Evolutionary conservation across 768 basidiomycete genomes (phyloP).

Genomic region (Collybiopsis luxurians): DNA sequence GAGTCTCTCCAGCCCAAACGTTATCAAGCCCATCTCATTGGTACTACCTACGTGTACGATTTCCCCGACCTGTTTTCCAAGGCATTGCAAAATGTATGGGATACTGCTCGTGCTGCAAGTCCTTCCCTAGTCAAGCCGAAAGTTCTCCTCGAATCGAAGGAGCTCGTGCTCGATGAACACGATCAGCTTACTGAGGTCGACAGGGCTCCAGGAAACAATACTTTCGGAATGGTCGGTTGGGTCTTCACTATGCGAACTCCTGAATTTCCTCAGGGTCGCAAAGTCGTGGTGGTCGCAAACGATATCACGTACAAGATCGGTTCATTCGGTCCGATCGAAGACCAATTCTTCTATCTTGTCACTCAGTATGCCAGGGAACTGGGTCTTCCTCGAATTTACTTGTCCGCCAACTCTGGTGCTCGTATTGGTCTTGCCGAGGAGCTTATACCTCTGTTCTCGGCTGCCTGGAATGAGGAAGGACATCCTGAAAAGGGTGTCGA

Average conservation of each 20-base stretch:
- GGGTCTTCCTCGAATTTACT: slow-evolving; percentile 93
- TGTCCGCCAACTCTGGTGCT: slow-evolving; percentile 98
- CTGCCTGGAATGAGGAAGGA: slow-evolving; percentile 80
- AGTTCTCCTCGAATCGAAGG: slow-evolving; percentile 76
- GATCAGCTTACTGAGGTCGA: slow-evolving; percentile 89
- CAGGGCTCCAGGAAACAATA: slow-evolving; percentile 90
- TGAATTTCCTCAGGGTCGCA: slow-evolving; percentile 87
- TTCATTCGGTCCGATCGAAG: slow-evolving; percentile 94
- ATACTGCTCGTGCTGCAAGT: slow-evolving; percentile 60
- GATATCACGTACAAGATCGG: slow-evolving; percentile 99
- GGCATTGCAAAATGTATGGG: slow-evolving; percentile 92
- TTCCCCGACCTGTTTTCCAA: slow-evolving; percentile 99
- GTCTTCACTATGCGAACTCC: slow-evolving; percentile 90
- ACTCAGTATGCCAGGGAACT: slow-evolving; percentile 88
- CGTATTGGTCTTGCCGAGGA: slow-evolving; percentile 96
- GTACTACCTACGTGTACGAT: slow-evolving; percentile 98
- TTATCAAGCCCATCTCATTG: slow-evolving; percentile 97
- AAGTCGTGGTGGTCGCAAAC: slow-evolving; percentile 88
- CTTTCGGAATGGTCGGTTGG: slow-evolving; percentile 98
- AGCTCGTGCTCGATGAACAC: slow-evolving; percentile 92
- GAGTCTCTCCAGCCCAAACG: slow-evolving; percentile 98
- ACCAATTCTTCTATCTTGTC: slow-evolving; percentile 94
- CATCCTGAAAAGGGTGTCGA: slow-evolving; percentile 94
- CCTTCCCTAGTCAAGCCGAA: slow-evolving; percentile 73
- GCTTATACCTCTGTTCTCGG: slow-evolving; percentile 80